These are phyloP conservation scores for Neonectria magnoliae DNA, from an alignment of 2,329 filamentous ascomycete species.

Conservation along the genomic window DNA sequence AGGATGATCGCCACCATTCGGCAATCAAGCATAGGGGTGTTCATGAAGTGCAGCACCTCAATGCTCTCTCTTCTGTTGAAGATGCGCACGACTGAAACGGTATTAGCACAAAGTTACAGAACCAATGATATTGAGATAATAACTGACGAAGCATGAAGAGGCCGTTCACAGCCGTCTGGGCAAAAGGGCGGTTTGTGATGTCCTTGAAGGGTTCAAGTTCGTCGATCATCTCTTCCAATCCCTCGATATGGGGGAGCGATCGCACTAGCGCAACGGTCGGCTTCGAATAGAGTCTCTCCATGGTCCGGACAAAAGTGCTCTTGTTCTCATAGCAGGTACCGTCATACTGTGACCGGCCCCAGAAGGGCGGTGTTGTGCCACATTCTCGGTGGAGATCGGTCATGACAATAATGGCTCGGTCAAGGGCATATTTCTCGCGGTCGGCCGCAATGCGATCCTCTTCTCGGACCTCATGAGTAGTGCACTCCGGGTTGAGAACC, in stretches of 20 bases:
- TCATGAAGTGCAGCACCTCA: constrained; percentile 45
- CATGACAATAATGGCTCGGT: background rate
- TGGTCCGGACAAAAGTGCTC: background rate
- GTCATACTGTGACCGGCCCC: background rate
- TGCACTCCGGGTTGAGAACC: constrained; percentile 40
- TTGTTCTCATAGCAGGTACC: background rate
- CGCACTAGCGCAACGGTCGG: constrained; percentile 16
- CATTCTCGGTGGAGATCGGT: background rate
- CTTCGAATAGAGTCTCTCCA: background rate
- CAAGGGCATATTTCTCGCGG: background rate
- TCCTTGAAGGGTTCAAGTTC: background rate
- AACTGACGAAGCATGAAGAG: constrained; percentile 38
- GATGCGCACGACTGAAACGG: constrained; percentile 39
- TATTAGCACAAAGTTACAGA: constrained; percentile 19
- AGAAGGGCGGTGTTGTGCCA: constrained; percentile 17
- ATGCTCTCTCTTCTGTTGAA: constrained; percentile 25
- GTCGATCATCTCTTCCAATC: constrained; percentile 5
- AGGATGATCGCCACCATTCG: constrained; percentile 49
- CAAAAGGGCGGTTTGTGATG: constrained; percentile 18
- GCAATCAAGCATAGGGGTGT: constrained; percentile 46
- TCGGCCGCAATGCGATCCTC: background rate
- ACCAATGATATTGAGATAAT: background rate
- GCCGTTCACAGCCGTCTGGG: constrained; percentile 21
- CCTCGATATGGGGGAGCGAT: constrained; percentile 19
- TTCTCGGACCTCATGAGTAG: constrained; percentile 24